Conservation (phyloP, 352 stramenopile species). For the Globisporangium takayamanum region DNA sequence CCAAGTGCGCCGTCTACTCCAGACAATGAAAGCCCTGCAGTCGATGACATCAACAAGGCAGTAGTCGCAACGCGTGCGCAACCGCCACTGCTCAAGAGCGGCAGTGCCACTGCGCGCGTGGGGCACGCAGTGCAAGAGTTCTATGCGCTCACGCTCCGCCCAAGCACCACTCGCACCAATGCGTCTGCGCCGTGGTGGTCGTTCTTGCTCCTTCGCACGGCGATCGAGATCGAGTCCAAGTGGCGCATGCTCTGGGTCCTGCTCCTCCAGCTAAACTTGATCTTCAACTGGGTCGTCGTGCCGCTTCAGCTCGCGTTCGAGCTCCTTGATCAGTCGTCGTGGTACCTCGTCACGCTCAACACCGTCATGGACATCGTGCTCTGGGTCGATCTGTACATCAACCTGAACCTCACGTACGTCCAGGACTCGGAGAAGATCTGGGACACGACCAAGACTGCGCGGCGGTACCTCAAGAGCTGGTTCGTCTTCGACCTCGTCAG, state of each 20-base stretch:
- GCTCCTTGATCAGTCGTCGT: conserved; percentile 32
- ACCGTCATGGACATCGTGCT: conserved; percentile 24
- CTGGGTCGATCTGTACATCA: conserved; percentile 45
- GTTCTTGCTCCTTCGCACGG: conserved; percentile 24
- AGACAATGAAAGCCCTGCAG: too few species aligned
- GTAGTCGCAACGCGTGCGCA: too few species aligned
- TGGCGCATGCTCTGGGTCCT: conserved; percentile 41
- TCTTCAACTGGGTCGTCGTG: conserved; percentile 50
- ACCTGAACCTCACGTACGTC: conserved; percentile 40
- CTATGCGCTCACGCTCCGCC: not conserved
- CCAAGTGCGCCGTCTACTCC: too few species aligned
- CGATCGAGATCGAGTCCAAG: conserved; percentile 30
- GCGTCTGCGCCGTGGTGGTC: conserved; percentile 18
- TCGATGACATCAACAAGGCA: too few species aligned
- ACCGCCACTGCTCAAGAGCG: not conserved
- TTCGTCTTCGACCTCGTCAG: conserved; percentile 28
- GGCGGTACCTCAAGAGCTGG: conserved; percentile 28
- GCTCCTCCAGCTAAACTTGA: conserved; percentile 25
- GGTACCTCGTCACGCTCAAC: conserved; percentile 29
- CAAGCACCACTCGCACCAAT: conserved; percentile 10
- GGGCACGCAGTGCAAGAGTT: not conserved
- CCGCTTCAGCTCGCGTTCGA: conserved; percentile 49
- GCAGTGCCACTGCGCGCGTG: not conserved
- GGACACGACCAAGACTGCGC: conserved; percentile 26
- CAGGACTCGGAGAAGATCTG: conserved; percentile 41